A percentile compares a stretch with the other conserved stretches of the same genome.
Evolutionary conservation across 129 eudicot species (phyloP).

Genomic region (Pittosporum tobira): DNA sequence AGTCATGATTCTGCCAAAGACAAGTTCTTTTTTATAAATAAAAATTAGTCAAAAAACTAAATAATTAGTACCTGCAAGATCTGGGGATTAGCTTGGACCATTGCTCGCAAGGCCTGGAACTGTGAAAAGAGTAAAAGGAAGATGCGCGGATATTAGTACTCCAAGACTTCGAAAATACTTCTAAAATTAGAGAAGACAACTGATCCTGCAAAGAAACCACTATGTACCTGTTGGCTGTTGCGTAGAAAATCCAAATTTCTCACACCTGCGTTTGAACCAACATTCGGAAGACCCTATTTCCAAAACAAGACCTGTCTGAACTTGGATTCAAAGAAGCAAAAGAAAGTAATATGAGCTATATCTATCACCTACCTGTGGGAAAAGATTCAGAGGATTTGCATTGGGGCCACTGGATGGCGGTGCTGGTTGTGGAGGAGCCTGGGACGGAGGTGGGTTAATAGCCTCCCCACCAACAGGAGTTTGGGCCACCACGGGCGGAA

Average conservation of each 20-base stretch:
- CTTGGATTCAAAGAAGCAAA: not conserved
- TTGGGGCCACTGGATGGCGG: conserved; percentile 54
- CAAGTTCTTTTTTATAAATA: no score
- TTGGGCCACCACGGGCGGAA: conserved; percentile 34
- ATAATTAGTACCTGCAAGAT: conserved; percentile 45
- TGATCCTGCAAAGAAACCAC: not conserved
- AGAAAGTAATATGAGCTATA: not conserved
- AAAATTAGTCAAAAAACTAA: not conserved
- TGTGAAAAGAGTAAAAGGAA: conserved; percentile 4
- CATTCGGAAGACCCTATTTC: conserved; percentile 46
- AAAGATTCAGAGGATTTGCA: conserved; percentile 62
- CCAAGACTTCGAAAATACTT: not conserved
- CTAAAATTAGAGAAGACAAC: not conserved
- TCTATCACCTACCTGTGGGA: conserved; percentile 50
- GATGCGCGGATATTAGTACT: conserved; percentile 1
- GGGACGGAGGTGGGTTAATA: conserved; percentile 24
- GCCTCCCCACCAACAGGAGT: conserved; percentile 36
- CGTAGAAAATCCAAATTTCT: conserved; percentile 54
- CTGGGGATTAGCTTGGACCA: conserved; percentile 74
- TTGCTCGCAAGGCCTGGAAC: conserved; percentile 70
- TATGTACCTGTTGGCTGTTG: conserved; percentile 48
- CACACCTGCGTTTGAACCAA: conserved; percentile 51
- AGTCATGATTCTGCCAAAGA: no score
- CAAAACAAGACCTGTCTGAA: not conserved
- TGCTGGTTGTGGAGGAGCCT: conserved; percentile 30